phyloP scores from a whole-genome alignment of 2,329 filamentous ascomycete genomes.

The Alternaria rosae region DNA sequence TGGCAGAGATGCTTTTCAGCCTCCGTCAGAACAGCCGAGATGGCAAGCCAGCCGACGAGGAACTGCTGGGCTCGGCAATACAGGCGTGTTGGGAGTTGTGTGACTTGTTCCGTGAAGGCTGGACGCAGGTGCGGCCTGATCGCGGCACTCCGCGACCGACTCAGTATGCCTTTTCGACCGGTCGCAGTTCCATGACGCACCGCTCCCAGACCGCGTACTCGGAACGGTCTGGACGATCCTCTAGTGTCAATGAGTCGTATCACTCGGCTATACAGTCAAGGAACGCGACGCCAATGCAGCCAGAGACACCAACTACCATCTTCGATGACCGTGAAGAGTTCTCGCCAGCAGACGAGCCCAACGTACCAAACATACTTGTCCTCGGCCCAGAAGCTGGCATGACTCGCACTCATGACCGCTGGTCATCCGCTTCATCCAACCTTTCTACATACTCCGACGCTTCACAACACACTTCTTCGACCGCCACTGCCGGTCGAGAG shows the following conservation, averaged over 20 bases:
- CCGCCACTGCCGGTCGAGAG: slow-evolving; percentile 71
- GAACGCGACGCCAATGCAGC: slow-evolving; percentile 53
- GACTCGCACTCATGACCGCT: slow-evolving; percentile 67
- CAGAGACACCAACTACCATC: slow-evolving; percentile 92
- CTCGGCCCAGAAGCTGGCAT: slow-evolving; percentile 71
- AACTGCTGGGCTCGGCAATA: slow-evolving; percentile 84
- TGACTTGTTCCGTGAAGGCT: slow-evolving; percentile 90
- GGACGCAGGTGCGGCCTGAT: slow-evolving; percentile 87
- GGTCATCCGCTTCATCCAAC: slow-evolving; percentile 79
- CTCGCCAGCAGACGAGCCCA: slow-evolving; percentile 75
- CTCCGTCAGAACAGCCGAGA: slow-evolving; percentile 83
- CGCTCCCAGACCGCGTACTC: slow-evolving; percentile 43
- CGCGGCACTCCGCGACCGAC: slow-evolving; percentile 83
- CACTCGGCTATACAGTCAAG: slow-evolving; percentile 54
- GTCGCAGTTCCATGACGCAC: slow-evolving; percentile 42
- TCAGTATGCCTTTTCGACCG: slow-evolving; percentile 70
- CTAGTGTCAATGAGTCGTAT: slow-evolving; percentile 57
- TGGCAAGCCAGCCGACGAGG: slow-evolving; percentile 76
- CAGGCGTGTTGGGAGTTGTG: slow-evolving; percentile 96
- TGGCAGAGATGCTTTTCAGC: slow-evolving; percentile 93
- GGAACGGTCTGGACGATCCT: slow-evolving; percentile 45
- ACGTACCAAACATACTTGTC: slow-evolving; percentile 86
- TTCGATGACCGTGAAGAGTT: slow-evolving; percentile 84
- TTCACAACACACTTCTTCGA: slow-evolving; percentile 70
- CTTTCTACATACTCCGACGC: slow-evolving; percentile 80